Evolutionary conservation across 805 yeast genomes (phyloP).

Genomic region (Kluyveromyces aestuarii): DNA sequence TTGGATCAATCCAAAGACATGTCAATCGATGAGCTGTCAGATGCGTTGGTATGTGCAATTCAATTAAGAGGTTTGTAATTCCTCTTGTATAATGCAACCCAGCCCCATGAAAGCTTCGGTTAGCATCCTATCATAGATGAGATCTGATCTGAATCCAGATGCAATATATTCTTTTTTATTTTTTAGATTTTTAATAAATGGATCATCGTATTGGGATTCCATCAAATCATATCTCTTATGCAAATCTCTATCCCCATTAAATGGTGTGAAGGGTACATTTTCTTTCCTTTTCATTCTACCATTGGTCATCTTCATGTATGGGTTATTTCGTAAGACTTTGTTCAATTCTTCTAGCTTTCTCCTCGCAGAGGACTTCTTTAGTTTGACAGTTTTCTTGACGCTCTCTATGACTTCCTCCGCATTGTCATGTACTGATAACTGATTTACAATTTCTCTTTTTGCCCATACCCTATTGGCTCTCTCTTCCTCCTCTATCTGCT

Average conservation of each 20-base stretch:
- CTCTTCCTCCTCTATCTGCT: conserved; percentile 56
- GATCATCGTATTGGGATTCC: conserved; percentile 45
- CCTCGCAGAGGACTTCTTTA: conserved; percentile 58
- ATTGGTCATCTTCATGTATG: conserved; percentile 26
- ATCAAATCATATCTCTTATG: conserved; percentile 42
- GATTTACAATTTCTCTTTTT: conserved; percentile 48
- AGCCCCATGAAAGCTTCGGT: conserved; percentile 87
- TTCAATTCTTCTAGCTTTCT: conserved; percentile 38
- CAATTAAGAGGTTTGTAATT: conserved; percentile 42
- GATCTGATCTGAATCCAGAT: conserved; percentile 70
- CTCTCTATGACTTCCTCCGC: conserved; percentile 43
- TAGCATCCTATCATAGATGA: conserved; percentile 65
- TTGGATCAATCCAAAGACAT: conserved; percentile 16
- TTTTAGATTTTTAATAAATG: conserved; percentile 45
- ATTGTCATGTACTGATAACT: conserved; percentile 36
- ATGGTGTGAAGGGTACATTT: conserved; percentile 79
- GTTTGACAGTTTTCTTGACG: conserved; percentile 40
- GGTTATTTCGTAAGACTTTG: conserved; percentile 29
- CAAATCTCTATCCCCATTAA: conserved; percentile 75
- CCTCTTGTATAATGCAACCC: conserved; percentile 67
- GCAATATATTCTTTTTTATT: conserved; percentile 64
- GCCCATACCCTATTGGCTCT: conserved; percentile 43
- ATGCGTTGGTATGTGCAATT: conserved; percentile 39
- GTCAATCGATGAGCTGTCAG: conserved; percentile 26
- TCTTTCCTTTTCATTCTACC: conserved; percentile 24